Base-by-base conservation (phyloP, 495 filamentous ascomycete species). In the Rostrohypoxylon terebratum region DNA sequence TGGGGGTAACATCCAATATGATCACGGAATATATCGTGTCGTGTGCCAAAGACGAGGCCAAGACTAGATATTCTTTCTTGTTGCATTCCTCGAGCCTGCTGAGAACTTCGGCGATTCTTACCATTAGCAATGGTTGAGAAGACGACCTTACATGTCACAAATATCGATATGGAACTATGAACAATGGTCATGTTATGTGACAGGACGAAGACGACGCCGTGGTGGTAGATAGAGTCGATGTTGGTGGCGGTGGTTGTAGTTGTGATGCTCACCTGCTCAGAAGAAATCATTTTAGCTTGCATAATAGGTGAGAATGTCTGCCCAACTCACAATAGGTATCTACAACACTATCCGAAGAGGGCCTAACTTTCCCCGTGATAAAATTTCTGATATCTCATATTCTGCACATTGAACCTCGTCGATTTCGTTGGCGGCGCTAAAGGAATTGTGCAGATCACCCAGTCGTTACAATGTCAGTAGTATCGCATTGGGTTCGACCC, bases 151-250 rank as follows among this genome's bases (percentile, higher is more conserved):
- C 18, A 14, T 2, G 40, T 59, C 28, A 28, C 9, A 20, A 38
- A 18, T 8, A 11, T 45, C 7, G 54, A 14, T 7, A 18, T 50
- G 14, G 48, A n/a, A 1, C 13, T 40, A 14, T 66, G 20, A 28
- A 58, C 51, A 28, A 16, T 10, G 40, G 50, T 23, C 23, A 16
- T 66, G 40, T 21, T 31, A 59, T 58, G 42, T 66, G 63, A 66
- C 45, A 50, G 6, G 20, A 25, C 59, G 28, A 59, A 28, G 1
- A 34, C 18, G 5, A 16, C 31, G 4, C n/a, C n/a, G 21, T 5
- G 23, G 18, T 47, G 18, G 36, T n/a, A 31, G 13, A 55, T 13
- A 6, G 54, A 16, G 40, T 6, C n/a, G 47, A 21, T 23, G 54
- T 66, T 25, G 62, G 21, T 25, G 25, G 48, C 23, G 48, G 36